A percentile compares a stretch with the other conserved stretches of the same genome.
phyloP scores from a whole-genome alignment of 306 rosid species.

The Acacia acuminata region DNA sequence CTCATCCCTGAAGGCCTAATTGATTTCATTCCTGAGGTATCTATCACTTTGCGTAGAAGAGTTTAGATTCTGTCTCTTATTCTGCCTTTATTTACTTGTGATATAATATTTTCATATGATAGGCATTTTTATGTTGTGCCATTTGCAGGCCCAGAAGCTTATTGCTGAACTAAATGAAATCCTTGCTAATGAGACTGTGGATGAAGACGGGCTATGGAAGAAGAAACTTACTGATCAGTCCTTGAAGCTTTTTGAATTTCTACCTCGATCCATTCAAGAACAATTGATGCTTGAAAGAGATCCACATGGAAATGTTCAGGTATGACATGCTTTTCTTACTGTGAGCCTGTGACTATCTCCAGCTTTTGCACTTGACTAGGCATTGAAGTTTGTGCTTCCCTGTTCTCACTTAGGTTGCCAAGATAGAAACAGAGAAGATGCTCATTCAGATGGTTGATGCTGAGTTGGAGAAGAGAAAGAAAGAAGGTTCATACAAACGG shows the following conservation, averaged over 20 bases:
- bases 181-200: slow-evolving; percentile 75
- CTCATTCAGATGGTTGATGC: slow-evolving; percentile 97
- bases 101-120: not conserved
- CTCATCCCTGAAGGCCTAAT: slow-evolving; percentile 97
- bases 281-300: slow-evolving; percentile 99
- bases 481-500: slow-evolving; percentile 65
- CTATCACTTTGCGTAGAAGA: slow-evolving; percentile 15
- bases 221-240: slow-evolving; percentile 83
- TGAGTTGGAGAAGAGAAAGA: slow-evolving; percentile 87
- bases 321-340: slow-evolving; percentile 28
- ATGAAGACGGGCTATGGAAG: slow-evolving; percentile 86
- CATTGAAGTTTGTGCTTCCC: slow-evolving; percentile 26
- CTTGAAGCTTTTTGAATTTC: slow-evolving; percentile 76
- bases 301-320: slow-evolving; percentile 99
- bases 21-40: slow-evolving; percentile 99
- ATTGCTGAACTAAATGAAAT: slow-evolving; percentile 96
- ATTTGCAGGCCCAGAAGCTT: slow-evolving; percentile 83
- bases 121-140: slow-evolving; percentile 12
- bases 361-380: slow-evolving; percentile 16
- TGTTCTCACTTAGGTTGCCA: slow-evolving; percentile 73
- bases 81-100: not conserved
- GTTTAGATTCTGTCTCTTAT: slow-evolving; percentile 1
- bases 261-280: slow-evolving; percentile 92
- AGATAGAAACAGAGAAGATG: slow-evolving; percentile 99
- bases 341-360: slow-evolving; percentile 20